Base-by-base conservation (phyloP, 352 stramenopile genomes). In the Thraustotheca clavata region DNA sequence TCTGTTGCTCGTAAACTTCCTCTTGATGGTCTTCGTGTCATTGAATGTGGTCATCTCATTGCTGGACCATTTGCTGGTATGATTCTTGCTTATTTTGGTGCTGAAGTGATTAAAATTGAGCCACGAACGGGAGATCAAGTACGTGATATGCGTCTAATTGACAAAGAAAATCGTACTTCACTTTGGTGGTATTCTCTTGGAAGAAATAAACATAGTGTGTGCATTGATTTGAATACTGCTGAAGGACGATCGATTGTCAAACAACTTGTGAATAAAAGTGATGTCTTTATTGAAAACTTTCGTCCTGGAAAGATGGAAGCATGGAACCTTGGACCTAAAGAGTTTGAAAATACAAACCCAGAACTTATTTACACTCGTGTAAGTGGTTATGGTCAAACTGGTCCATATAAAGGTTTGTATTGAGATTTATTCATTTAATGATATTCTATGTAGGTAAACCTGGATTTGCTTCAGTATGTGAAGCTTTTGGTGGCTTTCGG, bases 231-330 rank as follows among this genome's bases (percentile, higher is more conserved):
- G 62, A 84, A 86, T 52, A 79, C 83, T 43, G 67, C 77, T 3
- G 69, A 85, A 43, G 87, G 83, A 0, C 72, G 80, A 7, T 71
- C 65, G 57, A 60, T 96, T 4, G 75, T 96, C 33, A 60, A 79
- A 49, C 78, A 95, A 40, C 75, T 96, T 9, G 76, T 89, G 8
- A 68, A 72, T 22, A 70, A 83, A 49, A 90, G 79, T 43, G 86
- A 96, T 50, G 87, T 96, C 35, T 60, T 96, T 39, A 88, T 96
- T 52, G 87, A 96, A 71, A 95, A 95, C 69, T 96, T 95, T 62
- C 76, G 76, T 35, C 87, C 87, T 27, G 87, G 86, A 0, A 80
- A 83, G 29, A 94, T 96, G 87, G 87, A 96, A 61, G 76, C 88
- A 57, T 95, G 83, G 83, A 80, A 75, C 26, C 82, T 95, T 38